These are phyloP conservation scores for Pascua sp. DNA, from an alignment of 1,284 basidiomycete genomes.

Conservation along the genomic window DNA sequence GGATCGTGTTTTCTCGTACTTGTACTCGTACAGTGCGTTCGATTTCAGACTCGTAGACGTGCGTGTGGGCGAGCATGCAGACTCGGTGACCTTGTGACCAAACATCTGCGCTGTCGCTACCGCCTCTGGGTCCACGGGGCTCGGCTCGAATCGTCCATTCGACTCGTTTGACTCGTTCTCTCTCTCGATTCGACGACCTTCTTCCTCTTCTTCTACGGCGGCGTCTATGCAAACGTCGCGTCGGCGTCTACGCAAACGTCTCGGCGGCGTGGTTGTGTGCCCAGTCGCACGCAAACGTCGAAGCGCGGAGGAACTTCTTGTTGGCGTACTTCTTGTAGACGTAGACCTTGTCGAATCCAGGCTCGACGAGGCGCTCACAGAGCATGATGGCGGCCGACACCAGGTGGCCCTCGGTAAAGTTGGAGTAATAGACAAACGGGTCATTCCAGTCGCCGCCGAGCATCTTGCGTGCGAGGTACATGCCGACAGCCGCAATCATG, in stretches of 20 bases:
- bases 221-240: constrained; percentile 6
- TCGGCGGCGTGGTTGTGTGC: constrained; percentile 39
- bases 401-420: constrained; percentile 86
- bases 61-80: too few relatives aligned
- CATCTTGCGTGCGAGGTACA: constrained; percentile 93
- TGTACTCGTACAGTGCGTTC: too few relatives aligned
- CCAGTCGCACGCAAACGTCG: constrained; percentile 56
- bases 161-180: not conserved
- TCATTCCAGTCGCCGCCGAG: constrained; percentile 88
- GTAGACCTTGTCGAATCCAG: constrained; percentile 76
- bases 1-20: not conserved
- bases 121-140: not conserved
- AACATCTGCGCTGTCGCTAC: too few relatives aligned
- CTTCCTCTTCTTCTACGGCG: not conserved
- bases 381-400: constrained; percentile 76
- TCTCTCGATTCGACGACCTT: not conserved
- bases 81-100: too few relatives aligned
- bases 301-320: constrained; percentile 91
- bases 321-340: constrained; percentile 95
- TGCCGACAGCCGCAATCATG: constrained; percentile 92
- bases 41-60: too few relatives aligned
- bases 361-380: constrained; percentile 76
- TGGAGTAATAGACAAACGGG: constrained; percentile 89
- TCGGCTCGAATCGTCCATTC: not conserved
- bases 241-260: constrained; percentile 6